A percentile compares a stretch with the other conserved stretches of the same genome.
phyloP scores from a whole-genome alignment of 306 rosid genomes.

The Cucurbita maxima region DNA sequence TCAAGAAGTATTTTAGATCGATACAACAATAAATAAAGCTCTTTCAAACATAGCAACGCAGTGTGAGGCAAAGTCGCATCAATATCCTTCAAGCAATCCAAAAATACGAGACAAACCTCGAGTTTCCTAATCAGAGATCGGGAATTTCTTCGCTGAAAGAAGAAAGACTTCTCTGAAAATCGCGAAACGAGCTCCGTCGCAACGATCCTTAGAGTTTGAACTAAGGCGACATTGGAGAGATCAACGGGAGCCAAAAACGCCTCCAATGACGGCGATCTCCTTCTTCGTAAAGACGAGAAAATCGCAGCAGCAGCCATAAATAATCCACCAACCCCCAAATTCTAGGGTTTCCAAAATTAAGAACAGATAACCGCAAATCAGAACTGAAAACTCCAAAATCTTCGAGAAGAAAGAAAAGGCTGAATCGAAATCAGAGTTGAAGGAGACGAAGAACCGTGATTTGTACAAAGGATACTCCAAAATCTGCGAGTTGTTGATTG shows the following conservation, averaged over 20 bases:
- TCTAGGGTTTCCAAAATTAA: neutral
- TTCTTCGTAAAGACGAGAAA: slow-evolving; percentile 66
- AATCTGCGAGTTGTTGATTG: neutral
- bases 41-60: slow-evolving; percentile 62
- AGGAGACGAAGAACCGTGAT: neutral
- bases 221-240: slow-evolving; percentile 47
- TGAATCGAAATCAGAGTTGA: neutral
- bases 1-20: slow-evolving; percentile 85
- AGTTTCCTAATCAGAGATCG: slow-evolving; percentile 55
- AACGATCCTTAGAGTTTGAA: slow-evolving; percentile 48
- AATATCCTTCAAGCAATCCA: slow-evolving; percentile 48
- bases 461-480: neutral
- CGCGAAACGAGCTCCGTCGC: slow-evolving; percentile 40
- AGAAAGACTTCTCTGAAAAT: slow-evolving; percentile 31
- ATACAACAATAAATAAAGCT: slow-evolving; percentile 60
- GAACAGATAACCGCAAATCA: neutral
- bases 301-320: slow-evolving; percentile 80
- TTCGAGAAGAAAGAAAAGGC: neutral
- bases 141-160: slow-evolving; percentile 59
- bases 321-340: neutral
- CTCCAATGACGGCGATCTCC: slow-evolving; percentile 82
- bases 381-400: neutral
- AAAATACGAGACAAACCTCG: slow-evolving; percentile 43
- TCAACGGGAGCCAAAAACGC: slow-evolving; percentile 87
- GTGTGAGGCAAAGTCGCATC: slow-evolving; percentile 30